Evolutionary conservation across 73 alveolate genomes (phyloP).

Genomic region (Effrenium voratum): DNA sequence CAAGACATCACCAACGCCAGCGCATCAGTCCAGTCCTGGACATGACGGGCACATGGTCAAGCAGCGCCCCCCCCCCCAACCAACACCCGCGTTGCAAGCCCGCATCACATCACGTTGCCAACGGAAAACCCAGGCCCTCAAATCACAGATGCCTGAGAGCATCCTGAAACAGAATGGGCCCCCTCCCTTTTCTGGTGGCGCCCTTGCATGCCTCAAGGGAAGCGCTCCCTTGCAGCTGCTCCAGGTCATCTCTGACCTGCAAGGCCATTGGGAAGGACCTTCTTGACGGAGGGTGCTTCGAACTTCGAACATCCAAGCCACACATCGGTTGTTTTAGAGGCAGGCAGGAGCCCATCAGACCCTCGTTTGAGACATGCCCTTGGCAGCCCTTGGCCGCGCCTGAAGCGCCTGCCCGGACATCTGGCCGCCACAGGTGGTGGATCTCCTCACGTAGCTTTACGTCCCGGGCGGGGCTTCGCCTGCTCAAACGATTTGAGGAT

Average conservation of each 20-base stretch:
- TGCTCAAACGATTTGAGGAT: too few relatives aligned
- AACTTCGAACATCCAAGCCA: not conserved
- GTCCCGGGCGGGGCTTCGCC: too few relatives aligned
- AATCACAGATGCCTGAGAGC: too few relatives aligned
- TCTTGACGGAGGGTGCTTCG: not conserved
- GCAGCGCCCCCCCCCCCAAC: too few relatives aligned
- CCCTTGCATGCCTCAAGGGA: slow-evolving; percentile 83
- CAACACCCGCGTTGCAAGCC: too few relatives aligned
- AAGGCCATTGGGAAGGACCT: not conserved
- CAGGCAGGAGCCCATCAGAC: not conserved
- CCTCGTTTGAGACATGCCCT: too few relatives aligned
- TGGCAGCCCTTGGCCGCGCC: too few relatives aligned
- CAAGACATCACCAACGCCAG: slow-evolving; percentile 57
- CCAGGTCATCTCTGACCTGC: slow-evolving; percentile 87
- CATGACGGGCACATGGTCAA: too few relatives aligned
- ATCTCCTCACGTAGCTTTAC: slow-evolving; percentile 4
- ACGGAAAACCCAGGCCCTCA: too few relatives aligned
- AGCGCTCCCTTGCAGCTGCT: slow-evolving; percentile 74
- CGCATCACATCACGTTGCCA: too few relatives aligned
- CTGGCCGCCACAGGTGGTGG: slow-evolving; percentile 92
- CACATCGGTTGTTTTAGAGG: not conserved
- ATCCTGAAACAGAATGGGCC: too few relatives aligned
- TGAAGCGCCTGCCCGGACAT: slow-evolving; percentile 79
- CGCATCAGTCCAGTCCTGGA: slow-evolving; percentile 78
- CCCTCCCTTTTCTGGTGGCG: too few relatives aligned